These are phyloP conservation scores for Eucalyptus pauciflora DNA, from an alignment of 345 rosid genomes.

Conservation along the genomic window DNA sequence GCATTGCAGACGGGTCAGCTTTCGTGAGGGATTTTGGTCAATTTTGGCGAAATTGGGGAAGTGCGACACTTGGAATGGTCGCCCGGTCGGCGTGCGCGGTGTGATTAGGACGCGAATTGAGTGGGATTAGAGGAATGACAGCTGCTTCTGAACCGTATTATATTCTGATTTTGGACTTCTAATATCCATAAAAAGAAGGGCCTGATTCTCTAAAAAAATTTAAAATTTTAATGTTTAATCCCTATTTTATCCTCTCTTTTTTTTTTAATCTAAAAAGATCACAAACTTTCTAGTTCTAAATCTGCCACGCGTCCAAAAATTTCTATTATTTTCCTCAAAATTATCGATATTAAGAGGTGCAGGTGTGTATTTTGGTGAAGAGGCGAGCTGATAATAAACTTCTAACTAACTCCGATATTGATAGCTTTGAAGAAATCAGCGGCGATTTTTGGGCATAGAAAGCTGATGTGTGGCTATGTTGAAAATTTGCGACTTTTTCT, in stretches of 20 bases:
- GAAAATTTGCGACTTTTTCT: neutral
- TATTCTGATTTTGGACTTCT: neutral
- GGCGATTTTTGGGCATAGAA: neutral
- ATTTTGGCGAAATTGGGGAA: neutral
- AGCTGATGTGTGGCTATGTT: too few relatives aligned
- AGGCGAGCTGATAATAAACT: neutral
- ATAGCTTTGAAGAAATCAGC: neutral
- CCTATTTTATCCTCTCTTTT: fast-evolving
- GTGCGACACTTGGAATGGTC: neutral
- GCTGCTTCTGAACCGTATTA: neutral
- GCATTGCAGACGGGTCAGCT: neutral
- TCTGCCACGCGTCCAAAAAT: neutral
- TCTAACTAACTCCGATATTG: neutral
- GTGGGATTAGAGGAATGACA: neutral
- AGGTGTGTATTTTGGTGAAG: neutral
- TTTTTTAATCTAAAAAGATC: neutral
- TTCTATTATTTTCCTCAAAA: fast-evolving
- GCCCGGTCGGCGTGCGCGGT: neutral
- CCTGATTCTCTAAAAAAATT: fast-evolving
- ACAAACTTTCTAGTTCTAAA: neutral
- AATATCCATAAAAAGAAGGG: neutral
- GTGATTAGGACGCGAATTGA: neutral
- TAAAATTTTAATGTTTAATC: neutral
- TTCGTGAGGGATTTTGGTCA: neutral
- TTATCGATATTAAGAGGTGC: neutral